Evolutionary conservation across 768 basidiomycete genomes (phyloP).

Genomic region (Cystobasidium onofrii): DNA sequence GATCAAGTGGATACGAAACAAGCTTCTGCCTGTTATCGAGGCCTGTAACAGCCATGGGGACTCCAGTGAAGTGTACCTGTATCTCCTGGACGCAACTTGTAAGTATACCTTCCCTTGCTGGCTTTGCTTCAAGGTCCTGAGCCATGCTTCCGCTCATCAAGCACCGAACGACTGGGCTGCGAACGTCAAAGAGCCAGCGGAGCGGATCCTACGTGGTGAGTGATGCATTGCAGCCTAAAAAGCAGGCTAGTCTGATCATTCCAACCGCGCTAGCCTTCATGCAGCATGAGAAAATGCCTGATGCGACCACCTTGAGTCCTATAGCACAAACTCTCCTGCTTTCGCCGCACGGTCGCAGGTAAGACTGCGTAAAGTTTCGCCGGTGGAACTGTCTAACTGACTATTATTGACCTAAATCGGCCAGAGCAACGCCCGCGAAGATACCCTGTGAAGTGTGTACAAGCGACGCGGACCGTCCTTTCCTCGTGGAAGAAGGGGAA

Average conservation of each 20-base stretch:
- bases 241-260: not conserved
- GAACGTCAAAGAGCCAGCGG: not conserved
- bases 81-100: constrained; percentile 61
- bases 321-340: not conserved
- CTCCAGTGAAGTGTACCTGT: constrained; percentile 49
- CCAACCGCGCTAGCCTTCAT: not conserved
- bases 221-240: too few relatives aligned
- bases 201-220: not conserved
- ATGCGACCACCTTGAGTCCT: not conserved
- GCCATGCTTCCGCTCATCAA: not conserved
- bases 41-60: constrained; percentile 36
- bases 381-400: not conserved
- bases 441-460: constrained; percentile 22
- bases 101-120: not conserved
- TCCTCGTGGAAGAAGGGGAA: constrained; percentile 13
- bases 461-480: constrained; percentile 2
- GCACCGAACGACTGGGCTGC: not conserved
- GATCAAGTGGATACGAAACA: constrained; percentile 83
- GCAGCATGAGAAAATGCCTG: not conserved
- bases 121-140: not conserved
- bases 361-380: not conserved
- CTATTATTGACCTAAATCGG: not conserved
- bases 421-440: not conserved
- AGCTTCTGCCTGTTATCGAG: constrained; percentile 58
- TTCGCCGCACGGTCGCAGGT: not conserved